These are phyloP conservation scores for Glaciozyma martinii DNA, from an alignment of 768 basidiomycete genomes.

Conservation along the genomic window DNA sequence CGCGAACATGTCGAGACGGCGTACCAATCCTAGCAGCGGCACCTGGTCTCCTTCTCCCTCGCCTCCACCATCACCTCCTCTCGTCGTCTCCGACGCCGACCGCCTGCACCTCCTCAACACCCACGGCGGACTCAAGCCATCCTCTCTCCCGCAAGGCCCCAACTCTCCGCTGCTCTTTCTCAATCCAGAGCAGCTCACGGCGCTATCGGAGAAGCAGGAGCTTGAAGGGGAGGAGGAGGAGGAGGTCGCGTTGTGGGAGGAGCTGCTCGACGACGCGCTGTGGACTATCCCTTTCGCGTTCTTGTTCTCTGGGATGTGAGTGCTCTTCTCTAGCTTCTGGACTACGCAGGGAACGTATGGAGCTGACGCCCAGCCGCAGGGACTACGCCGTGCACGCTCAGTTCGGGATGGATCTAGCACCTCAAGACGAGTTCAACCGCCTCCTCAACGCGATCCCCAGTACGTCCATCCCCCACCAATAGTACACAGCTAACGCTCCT, in stretches of 20 bases:
- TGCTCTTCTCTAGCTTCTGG: neutral
- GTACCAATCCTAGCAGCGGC: neutral
- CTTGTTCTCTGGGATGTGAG: constrained; percentile 27
- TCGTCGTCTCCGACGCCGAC: constrained; percentile 16
- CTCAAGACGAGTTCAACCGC: constrained; percentile 5
- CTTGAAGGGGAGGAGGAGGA: neutral
- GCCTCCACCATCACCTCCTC: constrained; percentile 1
- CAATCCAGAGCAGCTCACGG: constrained; percentile 25
- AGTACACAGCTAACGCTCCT: too few relatives aligned
- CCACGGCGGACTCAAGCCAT: constrained; percentile 3
- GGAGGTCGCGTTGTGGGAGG: constrained; percentile 26
- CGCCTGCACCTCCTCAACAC: constrained; percentile 17
- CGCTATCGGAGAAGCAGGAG: constrained; percentile 5
- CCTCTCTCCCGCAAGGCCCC: neutral
- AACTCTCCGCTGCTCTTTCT: constrained; percentile 21
- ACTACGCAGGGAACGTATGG: neutral
- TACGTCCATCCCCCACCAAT: neutral
- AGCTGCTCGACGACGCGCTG: constrained; percentile 21
- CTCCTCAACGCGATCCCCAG: constrained; percentile 22
- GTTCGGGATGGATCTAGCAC: constrained; percentile 12
- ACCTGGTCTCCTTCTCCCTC: constrained; percentile 20
- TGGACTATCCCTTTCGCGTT: constrained; percentile 29
- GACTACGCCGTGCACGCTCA: constrained; percentile 27
- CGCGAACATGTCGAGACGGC: neutral
- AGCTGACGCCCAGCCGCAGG: neutral